A percentile compares a stretch with the other conserved stretches of the same genome.
Conservation (phyloP, 78 protist species). For the Speleostelium caveatum region DNA sequence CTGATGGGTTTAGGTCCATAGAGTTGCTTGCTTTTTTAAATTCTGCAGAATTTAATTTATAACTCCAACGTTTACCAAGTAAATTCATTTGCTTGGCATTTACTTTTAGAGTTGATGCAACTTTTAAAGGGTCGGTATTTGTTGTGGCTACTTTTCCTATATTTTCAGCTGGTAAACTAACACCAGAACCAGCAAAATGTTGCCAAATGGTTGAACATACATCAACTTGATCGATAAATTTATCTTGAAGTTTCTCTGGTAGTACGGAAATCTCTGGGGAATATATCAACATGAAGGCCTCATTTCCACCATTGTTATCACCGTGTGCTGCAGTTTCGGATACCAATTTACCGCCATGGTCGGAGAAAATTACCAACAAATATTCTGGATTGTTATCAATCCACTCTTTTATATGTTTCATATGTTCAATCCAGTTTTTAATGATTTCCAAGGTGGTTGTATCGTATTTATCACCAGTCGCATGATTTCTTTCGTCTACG, state of each 20-base stretch:
- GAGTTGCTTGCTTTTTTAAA: constrained; percentile 8
- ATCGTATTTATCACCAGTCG: constrained; percentile 54
- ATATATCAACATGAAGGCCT: constrained; percentile 55
- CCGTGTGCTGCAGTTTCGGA: constrained; percentile 78
- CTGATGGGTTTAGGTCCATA: not conserved
- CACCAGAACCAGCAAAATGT: constrained; percentile 63
- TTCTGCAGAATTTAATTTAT: not conserved
- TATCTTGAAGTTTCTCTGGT: constrained; percentile 53
- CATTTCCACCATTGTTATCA: constrained; percentile 55
- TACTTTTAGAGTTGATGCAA: not conserved
- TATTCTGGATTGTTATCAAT: constrained; percentile 57
- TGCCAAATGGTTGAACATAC: constrained; percentile 64
- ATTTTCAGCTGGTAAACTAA: constrained; percentile 22
- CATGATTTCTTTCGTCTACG: constrained; percentile 60
- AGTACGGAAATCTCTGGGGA: constrained; percentile 3
- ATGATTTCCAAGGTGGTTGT: constrained; percentile 9
- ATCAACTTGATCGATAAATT: constrained; percentile 74
- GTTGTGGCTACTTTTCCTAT: constrained; percentile 48
- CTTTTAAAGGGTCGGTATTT: not conserved
- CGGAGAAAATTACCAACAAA: constrained; percentile 41
- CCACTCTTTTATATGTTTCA: constrained; percentile 57
- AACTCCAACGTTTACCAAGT: constrained; percentile 55
- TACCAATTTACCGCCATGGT: constrained; percentile 65
- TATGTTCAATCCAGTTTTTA: constrained; percentile 27
- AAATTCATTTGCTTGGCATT: constrained; percentile 49